A percentile compares a stretch with the other conserved stretches of the same genome.
phyloP scores from a whole-genome alignment of 2,329 filamentous ascomycete species.

The Nannizzia gypsea region DNA sequence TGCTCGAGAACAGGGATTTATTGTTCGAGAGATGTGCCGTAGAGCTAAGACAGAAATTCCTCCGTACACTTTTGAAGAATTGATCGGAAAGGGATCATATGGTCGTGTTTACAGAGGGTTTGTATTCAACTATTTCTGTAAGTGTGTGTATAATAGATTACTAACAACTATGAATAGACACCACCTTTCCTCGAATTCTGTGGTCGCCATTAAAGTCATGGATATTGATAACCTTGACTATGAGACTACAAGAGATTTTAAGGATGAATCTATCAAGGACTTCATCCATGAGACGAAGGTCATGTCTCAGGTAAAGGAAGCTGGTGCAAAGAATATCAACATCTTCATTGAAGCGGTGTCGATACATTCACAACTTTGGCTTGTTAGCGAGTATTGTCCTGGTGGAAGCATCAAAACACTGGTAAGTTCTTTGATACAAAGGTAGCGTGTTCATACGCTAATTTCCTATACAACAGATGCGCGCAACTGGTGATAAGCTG shows the following conservation, averaged over 20 bases:
- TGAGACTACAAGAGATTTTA: slow-evolving; percentile 34
- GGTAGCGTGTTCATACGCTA: background rate
- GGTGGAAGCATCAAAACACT: slow-evolving; percentile 54
- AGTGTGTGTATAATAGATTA: slow-evolving; percentile 7
- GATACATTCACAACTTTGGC: slow-evolving; percentile 54
- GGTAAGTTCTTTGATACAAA: slow-evolving; percentile 29
- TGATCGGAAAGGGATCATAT: slow-evolving; percentile 42
- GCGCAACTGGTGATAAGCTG: slow-evolving; percentile 38
- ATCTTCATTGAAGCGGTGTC: slow-evolving; percentile 52
- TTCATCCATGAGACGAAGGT: slow-evolving; percentile 53
- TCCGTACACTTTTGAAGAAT: slow-evolving; percentile 39
- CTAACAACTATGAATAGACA: slow-evolving; percentile 15
- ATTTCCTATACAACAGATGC: slow-evolving; percentile 27
- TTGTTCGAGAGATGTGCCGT: slow-evolving; percentile 37
- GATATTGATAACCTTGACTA: slow-evolving; percentile 41
- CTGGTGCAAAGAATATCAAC: slow-evolving; percentile 52
- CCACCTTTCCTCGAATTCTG: slow-evolving; percentile 27
- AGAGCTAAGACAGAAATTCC: slow-evolving; percentile 35
- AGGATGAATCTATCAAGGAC: slow-evolving; percentile 40
- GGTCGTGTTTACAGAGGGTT: slow-evolving; percentile 41
- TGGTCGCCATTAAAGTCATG: slow-evolving; percentile 43
- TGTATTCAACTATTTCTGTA: slow-evolving; percentile 7
- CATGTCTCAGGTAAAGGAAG: slow-evolving; percentile 50
- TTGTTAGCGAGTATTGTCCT: slow-evolving; percentile 55
- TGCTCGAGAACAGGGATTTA: slow-evolving; percentile 35